Evolutionary conservation across 805 yeast genomes (phyloP).

Genomic region (Saccharomycopsis sp.): DNA sequence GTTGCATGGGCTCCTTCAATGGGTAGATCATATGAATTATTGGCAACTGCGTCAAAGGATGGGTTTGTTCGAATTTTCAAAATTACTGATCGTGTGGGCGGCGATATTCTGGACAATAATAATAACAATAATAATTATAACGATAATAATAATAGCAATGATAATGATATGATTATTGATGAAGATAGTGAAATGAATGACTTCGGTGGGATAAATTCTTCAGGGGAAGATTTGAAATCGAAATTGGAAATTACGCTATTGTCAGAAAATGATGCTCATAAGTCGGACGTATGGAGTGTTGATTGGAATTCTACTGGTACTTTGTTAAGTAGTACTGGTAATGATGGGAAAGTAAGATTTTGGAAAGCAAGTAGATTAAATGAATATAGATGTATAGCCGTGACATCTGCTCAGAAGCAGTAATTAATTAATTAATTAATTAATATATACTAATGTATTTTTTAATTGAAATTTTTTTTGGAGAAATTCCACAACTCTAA

Average conservation of each 20-base stretch:
- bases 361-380: slow-evolving; percentile 87
- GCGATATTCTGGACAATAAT: slow-evolving; percentile 13
- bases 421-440: too few species aligned
- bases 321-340: slow-evolving; percentile 87
- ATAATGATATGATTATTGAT: background rate
- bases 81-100: slow-evolving; percentile 39
- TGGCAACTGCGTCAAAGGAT: slow-evolving; percentile 96
- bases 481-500: slow-evolving; percentile 33
- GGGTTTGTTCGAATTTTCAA: slow-evolving; percentile 85
- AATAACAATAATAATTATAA: slow-evolving; percentile 20
- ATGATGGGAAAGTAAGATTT: slow-evolving; percentile 83
- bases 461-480: slow-evolving; percentile 1
- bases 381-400: slow-evolving; percentile 88
- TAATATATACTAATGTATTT: background rate
- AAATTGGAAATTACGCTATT: slow-evolving; percentile 25
- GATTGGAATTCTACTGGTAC: slow-evolving; percentile 95
- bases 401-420: slow-evolving; percentile 51
- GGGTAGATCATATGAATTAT: slow-evolving; percentile 80
- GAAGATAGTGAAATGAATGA: slow-evolving; percentile 6
- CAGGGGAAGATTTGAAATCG: slow-evolving; percentile 1
- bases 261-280: slow-evolving; percentile 68
- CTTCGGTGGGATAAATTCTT: background rate
- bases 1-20: slow-evolving; percentile 96
- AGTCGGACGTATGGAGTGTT: slow-evolving; percentile 92
- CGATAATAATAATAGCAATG: slow-evolving; percentile 7